Conservation (phyloP, 768 basidiomycete genomes). For the Leucogyrophana mollusca region DNA sequence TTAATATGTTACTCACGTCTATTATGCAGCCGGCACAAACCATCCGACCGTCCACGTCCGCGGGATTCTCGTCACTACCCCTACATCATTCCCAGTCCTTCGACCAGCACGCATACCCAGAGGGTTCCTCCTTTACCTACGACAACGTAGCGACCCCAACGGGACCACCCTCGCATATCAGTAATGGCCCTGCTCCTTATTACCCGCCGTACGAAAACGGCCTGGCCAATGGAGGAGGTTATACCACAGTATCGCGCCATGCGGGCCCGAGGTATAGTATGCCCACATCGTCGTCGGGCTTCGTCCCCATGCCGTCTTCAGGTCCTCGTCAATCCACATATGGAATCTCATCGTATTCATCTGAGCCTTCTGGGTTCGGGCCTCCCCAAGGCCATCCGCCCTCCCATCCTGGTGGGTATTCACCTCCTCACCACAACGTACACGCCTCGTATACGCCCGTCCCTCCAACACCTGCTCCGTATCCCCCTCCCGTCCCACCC, state of each 20-base stretch:
- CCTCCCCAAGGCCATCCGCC: constrained; percentile 44
- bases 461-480: constrained; percentile 10
- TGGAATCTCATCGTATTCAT: constrained; percentile 33
- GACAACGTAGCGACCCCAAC: constrained; percentile 39
- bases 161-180: constrained; percentile 32
- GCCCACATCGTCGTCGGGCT: constrained; percentile 67
- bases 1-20: constrained; percentile 12
- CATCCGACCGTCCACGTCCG: constrained; percentile 35
- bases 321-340: constrained; percentile 39
- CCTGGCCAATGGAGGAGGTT: constrained; percentile 17
- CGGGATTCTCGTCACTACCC: constrained; percentile 32
- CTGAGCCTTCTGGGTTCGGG: constrained; percentile 27
- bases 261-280: constrained; percentile 67
- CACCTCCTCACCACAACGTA: constrained; percentile 16
- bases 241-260: constrained; percentile 28
- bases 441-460: constrained; percentile 12
- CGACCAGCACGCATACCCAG: constrained; percentile 34
- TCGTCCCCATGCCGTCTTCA: constrained; percentile 51
- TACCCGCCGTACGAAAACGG: constrained; percentile 45
- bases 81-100: constrained; percentile 35
- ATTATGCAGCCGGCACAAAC: constrained; percentile 33
- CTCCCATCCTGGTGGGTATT: constrained; percentile 19
- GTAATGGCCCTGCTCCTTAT: constrained; percentile 38
- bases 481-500: constrained; percentile 10
- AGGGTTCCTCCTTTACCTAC: constrained; percentile 34